A percentile compares a stretch with the other conserved stretches of the same genome.
phyloP scores from a whole-genome alignment of 2,329 filamentous ascomycete species.

The Ampelomyces quisqualis region DNA sequence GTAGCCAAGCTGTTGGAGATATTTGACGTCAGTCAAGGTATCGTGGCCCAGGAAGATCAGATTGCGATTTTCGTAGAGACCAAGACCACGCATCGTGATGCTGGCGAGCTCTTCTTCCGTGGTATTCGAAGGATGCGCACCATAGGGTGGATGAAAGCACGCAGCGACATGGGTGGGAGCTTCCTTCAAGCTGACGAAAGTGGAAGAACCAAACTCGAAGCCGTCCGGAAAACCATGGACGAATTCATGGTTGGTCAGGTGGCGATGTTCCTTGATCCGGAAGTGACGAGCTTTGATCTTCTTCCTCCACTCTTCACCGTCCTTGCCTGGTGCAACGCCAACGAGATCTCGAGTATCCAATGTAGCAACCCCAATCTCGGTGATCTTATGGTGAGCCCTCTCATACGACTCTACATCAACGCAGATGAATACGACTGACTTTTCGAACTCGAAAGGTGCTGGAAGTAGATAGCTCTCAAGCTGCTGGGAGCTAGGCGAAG shows the following conservation, averaged over 20 bases:
- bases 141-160: constrained; percentile 61
- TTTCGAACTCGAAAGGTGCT: constrained; percentile 44
- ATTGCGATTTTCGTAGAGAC: constrained; percentile 51
- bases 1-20: constrained; percentile 66
- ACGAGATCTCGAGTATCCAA: constrained; percentile 68
- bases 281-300: constrained; percentile 73
- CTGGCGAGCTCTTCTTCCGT: constrained; percentile 1
- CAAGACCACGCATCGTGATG: constrained; percentile 1
- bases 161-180: constrained; percentile 51
- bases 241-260: constrained; percentile 67
- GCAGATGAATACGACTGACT: constrained; percentile 66
- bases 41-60: constrained; percentile 82
- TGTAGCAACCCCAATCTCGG: constrained; percentile 81
- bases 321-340: constrained; percentile 59
- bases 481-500: constrained; percentile 3
- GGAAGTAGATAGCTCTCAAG: constrained; percentile 17
- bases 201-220: constrained; percentile 71
- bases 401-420: constrained; percentile 87
- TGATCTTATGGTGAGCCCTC: constrained; percentile 63
- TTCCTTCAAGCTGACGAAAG: constrained; percentile 53
- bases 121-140: constrained; percentile 22
- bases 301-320: constrained; percentile 66
- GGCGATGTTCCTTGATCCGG: constrained; percentile 67
- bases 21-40: constrained; percentile 65
- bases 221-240: constrained; percentile 70